Evolutionary conservation across 2,329 filamentous ascomycete genomes (phyloP).

Genomic region (Aspergillus chevalieri): DNA sequence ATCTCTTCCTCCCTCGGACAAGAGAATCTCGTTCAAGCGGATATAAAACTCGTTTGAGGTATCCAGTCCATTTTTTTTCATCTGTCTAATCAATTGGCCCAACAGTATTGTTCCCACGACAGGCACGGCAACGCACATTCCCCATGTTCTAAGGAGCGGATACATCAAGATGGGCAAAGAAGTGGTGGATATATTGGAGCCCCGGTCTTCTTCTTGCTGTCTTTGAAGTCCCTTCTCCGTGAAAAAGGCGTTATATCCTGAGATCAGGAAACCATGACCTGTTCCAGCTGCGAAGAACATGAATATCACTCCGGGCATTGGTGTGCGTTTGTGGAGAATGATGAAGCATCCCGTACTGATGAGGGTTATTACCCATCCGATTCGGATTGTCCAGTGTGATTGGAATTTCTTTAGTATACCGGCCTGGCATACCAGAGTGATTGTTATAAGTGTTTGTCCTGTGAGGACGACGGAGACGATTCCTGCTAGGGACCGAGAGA

Average conservation of each 20-base stretch:
- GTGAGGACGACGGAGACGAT: slow-evolving; percentile 34
- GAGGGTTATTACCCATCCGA: slow-evolving; percentile 36
- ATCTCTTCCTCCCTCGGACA: not conserved
- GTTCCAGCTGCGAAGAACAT: slow-evolving; percentile 36
- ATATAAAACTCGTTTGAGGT: not conserved
- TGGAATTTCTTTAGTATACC: slow-evolving; percentile 11
- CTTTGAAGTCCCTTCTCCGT: not conserved
- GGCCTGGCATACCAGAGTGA: slow-evolving; percentile 13
- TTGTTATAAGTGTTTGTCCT: slow-evolving; percentile 18
- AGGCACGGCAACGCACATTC: slow-evolving; percentile 42
- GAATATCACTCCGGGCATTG: slow-evolving; percentile 29
- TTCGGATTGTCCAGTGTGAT: slow-evolving; percentile 37
- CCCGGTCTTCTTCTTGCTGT: not conserved
- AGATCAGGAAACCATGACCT: slow-evolving; percentile 39
- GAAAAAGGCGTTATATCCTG: slow-evolving; percentile 30
- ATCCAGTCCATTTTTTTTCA: slow-evolving; percentile 8
- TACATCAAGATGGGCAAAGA: slow-evolving; percentile 32
- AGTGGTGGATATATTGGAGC: not conserved
- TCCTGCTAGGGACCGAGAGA: slow-evolving; percentile 30
- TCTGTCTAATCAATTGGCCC: slow-evolving; percentile 34
- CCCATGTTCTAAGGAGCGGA: slow-evolving; percentile 34
- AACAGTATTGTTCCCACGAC: slow-evolving; percentile 37
- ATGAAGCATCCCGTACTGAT: slow-evolving; percentile 34
- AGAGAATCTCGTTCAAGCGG: not conserved
- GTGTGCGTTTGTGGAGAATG: slow-evolving; percentile 29